These are phyloP conservation scores for Colletotrichum costaricense DNA, from an alignment of 2,329 filamentous ascomycete species.

Conservation along the genomic window DNA sequence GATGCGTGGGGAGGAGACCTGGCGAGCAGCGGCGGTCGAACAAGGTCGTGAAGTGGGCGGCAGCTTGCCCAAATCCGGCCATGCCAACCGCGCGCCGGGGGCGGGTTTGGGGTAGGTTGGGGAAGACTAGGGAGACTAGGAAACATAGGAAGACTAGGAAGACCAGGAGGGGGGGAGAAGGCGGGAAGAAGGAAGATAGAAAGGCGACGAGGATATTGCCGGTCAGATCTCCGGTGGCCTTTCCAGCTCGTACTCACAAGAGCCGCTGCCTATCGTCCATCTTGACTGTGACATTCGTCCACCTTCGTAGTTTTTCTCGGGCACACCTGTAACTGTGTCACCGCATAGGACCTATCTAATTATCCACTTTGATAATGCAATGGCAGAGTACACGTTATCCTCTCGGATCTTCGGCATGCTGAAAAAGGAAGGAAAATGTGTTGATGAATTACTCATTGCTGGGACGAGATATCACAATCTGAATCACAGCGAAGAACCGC, in stretches of 20 bases:
- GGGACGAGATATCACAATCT: not conserved
- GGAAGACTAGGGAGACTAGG: conserved; percentile 4
- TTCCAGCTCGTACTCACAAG: not conserved
- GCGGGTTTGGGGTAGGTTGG: conserved; percentile 28
- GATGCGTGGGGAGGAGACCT: conserved; percentile 23
- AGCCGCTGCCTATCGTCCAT: not conserved
- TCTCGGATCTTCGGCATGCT: not conserved
- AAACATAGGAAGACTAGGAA: not conserved
- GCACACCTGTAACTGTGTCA: not conserved
- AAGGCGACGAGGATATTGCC: not conserved
- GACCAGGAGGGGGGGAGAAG: not conserved
- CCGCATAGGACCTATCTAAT: not conserved
- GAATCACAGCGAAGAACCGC: not conserved
- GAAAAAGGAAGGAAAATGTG: conserved; percentile 7
- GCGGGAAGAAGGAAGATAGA: not conserved
- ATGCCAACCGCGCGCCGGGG: conserved; percentile 3
- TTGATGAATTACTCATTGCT: not conserved
- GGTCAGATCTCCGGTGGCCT: not conserved
- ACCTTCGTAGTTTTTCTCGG: not conserved
- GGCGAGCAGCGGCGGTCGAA: not conserved
- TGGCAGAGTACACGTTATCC: not conserved
- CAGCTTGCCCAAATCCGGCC: conserved; percentile 24
- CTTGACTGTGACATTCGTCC: not conserved
- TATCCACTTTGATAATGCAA: conserved; percentile 18
- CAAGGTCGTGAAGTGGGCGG: conserved; percentile 23